These are phyloP conservation scores for Ligustrum vulgare DNA, from an alignment of 257 asterid species.

Conservation along the genomic window DNA sequence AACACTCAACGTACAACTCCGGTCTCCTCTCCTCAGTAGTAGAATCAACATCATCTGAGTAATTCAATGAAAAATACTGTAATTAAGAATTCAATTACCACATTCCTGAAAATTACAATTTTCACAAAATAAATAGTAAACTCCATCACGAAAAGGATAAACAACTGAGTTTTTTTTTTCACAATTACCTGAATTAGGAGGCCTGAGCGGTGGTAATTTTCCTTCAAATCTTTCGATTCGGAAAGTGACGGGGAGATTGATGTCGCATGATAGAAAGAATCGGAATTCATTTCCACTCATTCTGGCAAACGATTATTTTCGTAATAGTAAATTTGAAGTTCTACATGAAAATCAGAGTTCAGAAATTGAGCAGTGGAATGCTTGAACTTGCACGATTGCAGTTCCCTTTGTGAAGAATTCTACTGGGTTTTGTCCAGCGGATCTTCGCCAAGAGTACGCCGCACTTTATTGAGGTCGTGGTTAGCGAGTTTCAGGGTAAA, in stretches of 20 bases:
- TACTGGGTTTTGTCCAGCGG: neutral
- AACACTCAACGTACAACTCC: constrained; percentile 81
- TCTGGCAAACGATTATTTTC: neutral
- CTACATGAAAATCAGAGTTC: neutral
- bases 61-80: neutral
- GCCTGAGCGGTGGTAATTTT: constrained; percentile 46
- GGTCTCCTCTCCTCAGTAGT: constrained; percentile 66
- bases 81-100: neutral
- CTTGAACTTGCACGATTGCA: neutral
- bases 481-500: neutral
- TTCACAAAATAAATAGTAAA: neutral
- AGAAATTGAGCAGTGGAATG: neutral
- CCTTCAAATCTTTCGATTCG: constrained; percentile 93
- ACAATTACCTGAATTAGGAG: constrained; percentile 59
- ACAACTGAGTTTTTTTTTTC: neutral
- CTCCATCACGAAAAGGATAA: neutral
- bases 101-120: neutral
- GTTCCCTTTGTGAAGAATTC: neutral
- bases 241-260: constrained; percentile 88
- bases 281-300: constrained; percentile 89
- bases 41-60: constrained; percentile 57
- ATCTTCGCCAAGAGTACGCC: neutral
- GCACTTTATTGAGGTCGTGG: neutral
- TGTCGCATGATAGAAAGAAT: constrained; percentile 92
- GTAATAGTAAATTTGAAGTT: neutral